Base-by-base conservation (phyloP, 2,329 filamentous ascomycete species). In the Aureobasidium pullulans region DNA sequence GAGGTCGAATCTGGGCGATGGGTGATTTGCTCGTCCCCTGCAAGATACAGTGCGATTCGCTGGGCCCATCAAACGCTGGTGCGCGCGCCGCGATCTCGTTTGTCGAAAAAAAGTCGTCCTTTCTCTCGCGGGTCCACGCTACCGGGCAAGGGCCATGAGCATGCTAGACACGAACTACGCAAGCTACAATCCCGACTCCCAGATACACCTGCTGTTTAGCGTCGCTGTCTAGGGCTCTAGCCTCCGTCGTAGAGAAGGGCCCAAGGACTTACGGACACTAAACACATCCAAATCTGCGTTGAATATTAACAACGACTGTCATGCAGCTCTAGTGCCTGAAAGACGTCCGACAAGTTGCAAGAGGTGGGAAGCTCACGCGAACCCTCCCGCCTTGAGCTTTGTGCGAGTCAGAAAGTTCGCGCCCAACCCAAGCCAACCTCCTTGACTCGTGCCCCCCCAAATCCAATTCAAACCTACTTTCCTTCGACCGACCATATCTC, bases 1-100 rank as follows among this genome's bases (percentile, higher is more conserved):
- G 56, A 59, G 32, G 37, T 59, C 44, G 34, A 39, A 50, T 59
- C 54, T 47, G 31, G 32, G 32, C 29, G 54, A 48, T 47, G 31
- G 32, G 32, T 36, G 54, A 48, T 49, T 47, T 48, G 32, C 43
- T 42, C 34, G 39, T 48, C 54, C 43, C 52, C 52, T 57, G 54
- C 43, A 32, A 57, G 54, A 57, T 57, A 40, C 32, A 48, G 43
- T 57, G 23, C 54, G 32, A 57, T 57, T 57, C 54, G 54, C 54
- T 48, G 31, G 37, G 52, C 40, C 50, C 52, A 36, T 56, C 52
- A 56, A 56, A 56, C 52, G 42, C 52, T 56, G 52, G 52, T 56
- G 52, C 40, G 52, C 42, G 11, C 13, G 52, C 52, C 52, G 32
- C 32, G 54, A 57, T 57, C 54, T 57, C 32, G 54, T 47, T 23